Evolutionary conservation across 2,329 filamentous ascomycete genomes (phyloP).

Genomic region (Fusarium liriodendri): DNA sequence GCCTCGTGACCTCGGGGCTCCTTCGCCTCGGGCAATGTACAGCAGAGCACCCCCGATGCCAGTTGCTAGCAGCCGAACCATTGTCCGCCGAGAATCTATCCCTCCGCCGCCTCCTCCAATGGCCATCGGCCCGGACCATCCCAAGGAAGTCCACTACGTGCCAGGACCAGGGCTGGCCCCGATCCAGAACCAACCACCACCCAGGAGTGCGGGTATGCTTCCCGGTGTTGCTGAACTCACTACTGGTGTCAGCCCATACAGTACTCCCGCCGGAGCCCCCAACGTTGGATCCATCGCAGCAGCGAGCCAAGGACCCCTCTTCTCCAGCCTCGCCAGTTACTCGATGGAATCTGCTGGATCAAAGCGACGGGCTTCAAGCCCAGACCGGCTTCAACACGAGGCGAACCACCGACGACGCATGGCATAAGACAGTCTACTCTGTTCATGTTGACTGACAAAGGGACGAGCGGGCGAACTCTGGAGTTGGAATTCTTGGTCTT

Average conservation of each 20-base stretch:
- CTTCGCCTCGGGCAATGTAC: slow-evolving; percentile 56
- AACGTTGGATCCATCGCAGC: slow-evolving; percentile 45
- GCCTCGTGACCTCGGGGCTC: slow-evolving; percentile 55
- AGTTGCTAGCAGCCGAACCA: slow-evolving; percentile 50
- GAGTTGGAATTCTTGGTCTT: slow-evolving; percentile 28
- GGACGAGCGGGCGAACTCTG: slow-evolving; percentile 20
- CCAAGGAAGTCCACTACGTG: slow-evolving; percentile 47
- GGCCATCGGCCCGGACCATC: slow-evolving; percentile 44
- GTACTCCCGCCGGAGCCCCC: slow-evolving; percentile 57
- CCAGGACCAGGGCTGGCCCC: slow-evolving; percentile 61
- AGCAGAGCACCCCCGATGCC: slow-evolving; percentile 50
- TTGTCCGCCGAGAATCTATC: slow-evolving; percentile 56
- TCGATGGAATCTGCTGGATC: slow-evolving; percentile 54
- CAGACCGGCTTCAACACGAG: slow-evolving; percentile 58
- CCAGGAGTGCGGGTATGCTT: slow-evolving; percentile 59
- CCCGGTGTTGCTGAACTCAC: slow-evolving; percentile 73
- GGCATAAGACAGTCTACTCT: slow-evolving; percentile 31
- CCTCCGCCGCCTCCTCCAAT: slow-evolving; percentile 46
- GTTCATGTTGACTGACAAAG: neutral
- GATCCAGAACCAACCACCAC: slow-evolving; percentile 59
- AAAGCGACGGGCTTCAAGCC: slow-evolving; percentile 64
- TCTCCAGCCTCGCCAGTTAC: slow-evolving; percentile 50
- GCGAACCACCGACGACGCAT: slow-evolving; percentile 56
- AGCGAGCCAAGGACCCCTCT: slow-evolving; percentile 50
- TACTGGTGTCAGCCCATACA: slow-evolving; percentile 71